These are phyloP conservation scores for Fusarium virguliforme DNA, from an alignment of 2,329 filamentous ascomycete species.

Conservation along the genomic window DNA sequence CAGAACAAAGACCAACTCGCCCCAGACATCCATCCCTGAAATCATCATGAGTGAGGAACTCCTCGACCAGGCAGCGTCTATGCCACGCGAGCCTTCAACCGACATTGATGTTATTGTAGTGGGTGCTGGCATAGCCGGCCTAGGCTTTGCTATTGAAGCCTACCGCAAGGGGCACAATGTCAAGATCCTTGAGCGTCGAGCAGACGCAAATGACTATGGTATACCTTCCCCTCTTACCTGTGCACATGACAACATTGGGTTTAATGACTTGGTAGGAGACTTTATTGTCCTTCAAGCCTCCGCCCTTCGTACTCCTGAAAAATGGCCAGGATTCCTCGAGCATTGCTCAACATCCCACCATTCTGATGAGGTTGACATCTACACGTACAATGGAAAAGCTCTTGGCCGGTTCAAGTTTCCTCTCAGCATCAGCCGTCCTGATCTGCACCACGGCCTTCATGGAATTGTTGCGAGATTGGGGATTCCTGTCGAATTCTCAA, in stretches of 20 bases:
- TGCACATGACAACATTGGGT: too few relatives aligned
- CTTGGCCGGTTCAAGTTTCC: background rate
- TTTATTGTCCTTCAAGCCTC: background rate
- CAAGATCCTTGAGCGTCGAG: conserved; percentile 18
- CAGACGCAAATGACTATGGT: conserved; percentile 18
- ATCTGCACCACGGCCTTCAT: background rate
- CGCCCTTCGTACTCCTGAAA: background rate
- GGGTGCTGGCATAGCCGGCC: background rate
- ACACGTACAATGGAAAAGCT: background rate
- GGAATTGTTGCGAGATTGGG: background rate
- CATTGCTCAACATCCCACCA: background rate
- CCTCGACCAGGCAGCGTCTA: too few relatives aligned
- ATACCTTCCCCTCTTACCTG: background rate
- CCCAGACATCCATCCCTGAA: too few relatives aligned
- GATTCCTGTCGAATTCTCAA: background rate
- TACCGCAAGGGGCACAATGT: conserved; percentile 28
- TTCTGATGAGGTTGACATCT: background rate
- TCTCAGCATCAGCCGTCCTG: background rate
- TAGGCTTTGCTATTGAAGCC: conserved; percentile 30
- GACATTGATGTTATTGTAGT: too few relatives aligned
- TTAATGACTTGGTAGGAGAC: background rate
- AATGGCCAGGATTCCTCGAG: background rate
- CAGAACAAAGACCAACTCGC: too few relatives aligned
- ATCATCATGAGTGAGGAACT: too few relatives aligned
- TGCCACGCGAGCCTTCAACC: too few relatives aligned